A percentile compares a stretch with the other conserved stretches of the same genome.
Conservation (phyloP, 2,329 filamentous ascomycete genomes). For the Colletotrichum magnum region DNA sequence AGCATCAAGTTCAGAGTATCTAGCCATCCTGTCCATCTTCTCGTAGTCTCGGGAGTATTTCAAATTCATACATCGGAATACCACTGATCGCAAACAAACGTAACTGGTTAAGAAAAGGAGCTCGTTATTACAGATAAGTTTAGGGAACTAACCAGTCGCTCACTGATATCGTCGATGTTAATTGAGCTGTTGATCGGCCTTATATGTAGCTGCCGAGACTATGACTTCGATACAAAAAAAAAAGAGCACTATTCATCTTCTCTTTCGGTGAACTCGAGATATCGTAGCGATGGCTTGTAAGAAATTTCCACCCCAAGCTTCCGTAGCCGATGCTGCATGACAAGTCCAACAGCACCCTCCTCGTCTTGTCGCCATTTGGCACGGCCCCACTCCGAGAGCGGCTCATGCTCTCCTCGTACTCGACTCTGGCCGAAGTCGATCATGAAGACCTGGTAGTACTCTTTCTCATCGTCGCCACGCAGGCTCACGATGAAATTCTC, state of each 20-base stretch:
- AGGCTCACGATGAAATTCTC: conserved; percentile 44
- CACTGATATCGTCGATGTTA: too few relatives aligned
- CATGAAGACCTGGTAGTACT: conserved; percentile 43
- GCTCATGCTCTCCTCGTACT: conserved; percentile 41
- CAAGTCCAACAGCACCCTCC: conserved; percentile 42
- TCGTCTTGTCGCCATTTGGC: conserved; percentile 44
- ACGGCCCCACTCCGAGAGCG: conserved; percentile 42
- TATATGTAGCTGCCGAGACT: too few relatives aligned
- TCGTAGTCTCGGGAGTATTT: too few relatives aligned
- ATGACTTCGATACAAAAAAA: too few relatives aligned
- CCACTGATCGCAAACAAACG: too few relatives aligned
- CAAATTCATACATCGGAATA: too few relatives aligned
- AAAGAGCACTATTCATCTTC: background rate
- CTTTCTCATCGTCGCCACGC: background rate
- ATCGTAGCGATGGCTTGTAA: background rate
- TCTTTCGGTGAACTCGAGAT: background rate
- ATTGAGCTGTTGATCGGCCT: too few relatives aligned
- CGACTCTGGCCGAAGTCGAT: conserved; percentile 46
- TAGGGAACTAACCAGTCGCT: too few relatives aligned
- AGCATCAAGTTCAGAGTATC: too few relatives aligned
- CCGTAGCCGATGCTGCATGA: conserved; percentile 38
- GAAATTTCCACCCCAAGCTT: conserved; percentile 5
- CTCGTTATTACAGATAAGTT: too few relatives aligned
- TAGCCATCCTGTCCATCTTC: too few relatives aligned
- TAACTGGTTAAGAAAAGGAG: too few relatives aligned